Conservation (phyloP, 768 basidiomycete species). For the Russula sp. region DNA sequence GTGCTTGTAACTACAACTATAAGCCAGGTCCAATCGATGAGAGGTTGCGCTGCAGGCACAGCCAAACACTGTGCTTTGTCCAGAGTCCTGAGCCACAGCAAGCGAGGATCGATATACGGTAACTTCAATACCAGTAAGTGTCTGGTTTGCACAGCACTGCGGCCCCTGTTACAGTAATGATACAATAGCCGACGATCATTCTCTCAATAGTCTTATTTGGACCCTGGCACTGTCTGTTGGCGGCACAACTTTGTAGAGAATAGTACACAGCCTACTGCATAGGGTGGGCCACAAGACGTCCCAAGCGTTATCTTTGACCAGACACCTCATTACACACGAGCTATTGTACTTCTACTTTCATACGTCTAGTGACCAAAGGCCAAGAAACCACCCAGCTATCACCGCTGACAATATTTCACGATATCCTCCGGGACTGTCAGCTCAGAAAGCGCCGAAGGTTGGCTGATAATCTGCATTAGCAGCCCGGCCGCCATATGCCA, state of each 20-base stretch:
- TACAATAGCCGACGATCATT: neutral
- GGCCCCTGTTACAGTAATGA: no score
- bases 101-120: neutral
- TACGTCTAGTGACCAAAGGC: neutral
- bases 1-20: neutral
- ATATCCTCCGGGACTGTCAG: conserved; percentile 21
- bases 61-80: neutral
- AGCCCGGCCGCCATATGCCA: conserved; percentile 28
- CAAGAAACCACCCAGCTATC: neutral
- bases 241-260: neutral
- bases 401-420: conserved; percentile 12
- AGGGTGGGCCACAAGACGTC: neutral
- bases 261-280: neutral
- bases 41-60: neutral
- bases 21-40: neutral
- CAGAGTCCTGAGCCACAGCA: neutral
- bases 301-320: no score
- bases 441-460: conserved; percentile 10
- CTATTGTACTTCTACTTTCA: neutral
- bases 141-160: neutral
- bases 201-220: neutral
- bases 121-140: no score
- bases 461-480: conserved; percentile 22
- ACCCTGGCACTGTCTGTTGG: neutral
- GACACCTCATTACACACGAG: neutral